Percentiles rank a stretch among this genome's conserved stretches.
phyloP scores from a whole-genome alignment of 768 basidiomycete species.

The Boletus patriciae region DNA sequence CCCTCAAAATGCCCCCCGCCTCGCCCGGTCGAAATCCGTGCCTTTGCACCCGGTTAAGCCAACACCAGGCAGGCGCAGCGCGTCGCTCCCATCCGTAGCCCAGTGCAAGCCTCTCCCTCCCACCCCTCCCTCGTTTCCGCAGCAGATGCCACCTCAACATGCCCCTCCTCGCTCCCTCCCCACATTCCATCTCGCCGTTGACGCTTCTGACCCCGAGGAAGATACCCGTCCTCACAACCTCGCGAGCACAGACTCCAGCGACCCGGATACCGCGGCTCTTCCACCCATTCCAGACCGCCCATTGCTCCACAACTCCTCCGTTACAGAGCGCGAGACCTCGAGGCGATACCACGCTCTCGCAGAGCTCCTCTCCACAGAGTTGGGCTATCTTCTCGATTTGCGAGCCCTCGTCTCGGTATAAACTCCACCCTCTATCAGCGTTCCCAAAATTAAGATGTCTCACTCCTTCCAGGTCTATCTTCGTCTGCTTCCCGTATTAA shows the following conservation, averaged over 20 bases:
- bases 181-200: slow-evolving; percentile 18
- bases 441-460: neutral
- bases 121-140: neutral
- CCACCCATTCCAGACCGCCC: too few species aligned
- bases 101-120: slow-evolving; percentile 11
- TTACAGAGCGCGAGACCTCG: slow-evolving; percentile 36
- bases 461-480: slow-evolving; percentile 57
- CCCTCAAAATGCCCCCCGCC: slow-evolving; percentile 2
- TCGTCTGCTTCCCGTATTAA: slow-evolving; percentile 52
- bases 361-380: slow-evolving; percentile 85
- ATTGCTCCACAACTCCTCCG: neutral
- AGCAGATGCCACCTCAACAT: too few species aligned
- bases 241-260: neutral
- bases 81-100: slow-evolving; percentile 43
- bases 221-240: neutral
- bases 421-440: slow-evolving; percentile 9
- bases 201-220: slow-evolving; percentile 20
- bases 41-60: neutral
- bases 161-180: neutral
- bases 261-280: neutral
- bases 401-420: slow-evolving; percentile 72
- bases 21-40: neutral
- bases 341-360: slow-evolving; percentile 72
- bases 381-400: slow-evolving; percentile 77
- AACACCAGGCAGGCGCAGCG: neutral